Evolutionary conservation across 1,284 basidiomycete genomes (phyloP).

Genomic region (Ceratobasidium sp.): DNA sequence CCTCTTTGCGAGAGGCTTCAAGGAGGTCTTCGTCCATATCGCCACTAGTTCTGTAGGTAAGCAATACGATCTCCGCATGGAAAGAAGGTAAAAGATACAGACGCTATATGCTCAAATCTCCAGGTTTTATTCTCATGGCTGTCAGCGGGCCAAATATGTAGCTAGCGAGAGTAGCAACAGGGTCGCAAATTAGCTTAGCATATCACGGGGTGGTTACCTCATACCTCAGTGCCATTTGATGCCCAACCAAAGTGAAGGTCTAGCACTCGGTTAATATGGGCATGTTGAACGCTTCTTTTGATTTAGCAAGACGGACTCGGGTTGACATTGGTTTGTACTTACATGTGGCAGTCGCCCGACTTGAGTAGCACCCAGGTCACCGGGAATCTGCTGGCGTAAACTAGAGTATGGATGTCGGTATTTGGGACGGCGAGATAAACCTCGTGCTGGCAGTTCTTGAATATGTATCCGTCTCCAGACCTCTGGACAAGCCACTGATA

Average conservation of each 20-base stretch:
- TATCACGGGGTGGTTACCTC: background rate
- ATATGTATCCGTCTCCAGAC: slow-evolving; percentile 15
- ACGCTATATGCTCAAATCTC: slow-evolving; percentile 27
- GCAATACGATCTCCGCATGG: background rate
- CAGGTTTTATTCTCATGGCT: slow-evolving; percentile 20
- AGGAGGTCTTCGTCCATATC: slow-evolving; percentile 24
- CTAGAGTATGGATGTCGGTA: slow-evolving; percentile 13
- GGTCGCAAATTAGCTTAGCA: background rate
- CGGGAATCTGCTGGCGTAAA: slow-evolving; percentile 27
- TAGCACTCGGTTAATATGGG: slow-evolving; percentile 21
- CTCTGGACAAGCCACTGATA: slow-evolving; percentile 34
- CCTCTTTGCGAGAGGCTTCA: background rate
- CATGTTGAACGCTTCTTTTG: background rate
- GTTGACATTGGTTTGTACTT: background rate
- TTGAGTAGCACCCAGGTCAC: slow-evolving; percentile 38
- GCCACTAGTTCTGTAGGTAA: slow-evolving; percentile 1
- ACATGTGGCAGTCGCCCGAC: slow-evolving; percentile 9
- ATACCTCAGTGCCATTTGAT: slow-evolving; percentile 33
- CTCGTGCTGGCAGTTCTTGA: slow-evolving; percentile 24
- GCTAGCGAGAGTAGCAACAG: background rate
- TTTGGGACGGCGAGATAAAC: slow-evolving; percentile 16
- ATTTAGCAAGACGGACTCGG: background rate
- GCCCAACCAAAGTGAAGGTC: slow-evolving; percentile 35
- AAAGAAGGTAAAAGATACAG: background rate
- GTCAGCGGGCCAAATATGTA: slow-evolving; percentile 17